These are phyloP conservation scores for Taxawa tesnikishii DNA, from an alignment of 2,329 filamentous ascomycete species.

Conservation along the genomic window DNA sequence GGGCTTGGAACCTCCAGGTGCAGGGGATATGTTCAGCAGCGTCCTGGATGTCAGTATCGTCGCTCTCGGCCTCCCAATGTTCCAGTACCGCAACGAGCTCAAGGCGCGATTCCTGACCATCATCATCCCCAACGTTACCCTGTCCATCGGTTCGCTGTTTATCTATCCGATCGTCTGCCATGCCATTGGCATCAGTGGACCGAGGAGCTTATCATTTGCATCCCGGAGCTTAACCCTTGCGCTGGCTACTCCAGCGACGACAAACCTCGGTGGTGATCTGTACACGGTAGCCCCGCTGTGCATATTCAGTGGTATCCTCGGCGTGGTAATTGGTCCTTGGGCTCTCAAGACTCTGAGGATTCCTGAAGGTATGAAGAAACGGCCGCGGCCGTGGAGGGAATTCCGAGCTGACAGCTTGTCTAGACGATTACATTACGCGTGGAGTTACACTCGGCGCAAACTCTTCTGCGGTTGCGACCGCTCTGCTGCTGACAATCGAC, in stretches of 20 bases:
- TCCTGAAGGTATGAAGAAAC: conserved; percentile 33
- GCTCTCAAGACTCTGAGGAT: conserved; percentile 39
- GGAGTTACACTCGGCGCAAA: conserved; percentile 51
- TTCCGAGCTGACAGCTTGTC: neutral
- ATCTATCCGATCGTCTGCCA: conserved; percentile 44
- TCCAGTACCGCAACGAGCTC: conserved; percentile 46
- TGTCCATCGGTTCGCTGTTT: conserved; percentile 43
- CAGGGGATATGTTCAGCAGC: conserved; percentile 44
- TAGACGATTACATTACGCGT: conserved; percentile 51
- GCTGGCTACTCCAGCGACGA: conserved; percentile 44
- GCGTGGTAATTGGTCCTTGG: conserved; percentile 41
- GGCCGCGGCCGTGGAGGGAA: neutral
- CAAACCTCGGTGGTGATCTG: conserved; percentile 44
- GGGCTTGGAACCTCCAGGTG: conserved; percentile 31
- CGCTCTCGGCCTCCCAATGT: conserved; percentile 48
- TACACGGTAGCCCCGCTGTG: conserved; percentile 45
- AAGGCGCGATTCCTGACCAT: conserved; percentile 36
- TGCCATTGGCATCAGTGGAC: conserved; percentile 41
- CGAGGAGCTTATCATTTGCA: conserved; percentile 43
- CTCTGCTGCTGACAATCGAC: conserved; percentile 42
- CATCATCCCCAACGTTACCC: conserved; percentile 37
- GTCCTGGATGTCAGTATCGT: conserved; percentile 48
- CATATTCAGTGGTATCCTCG: conserved; percentile 48
- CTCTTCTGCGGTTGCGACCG: conserved; percentile 47
- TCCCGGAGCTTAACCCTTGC: conserved; percentile 47